Conservation (phyloP, 139 green algal genomes). For the Pleodorina starrii region DNA sequence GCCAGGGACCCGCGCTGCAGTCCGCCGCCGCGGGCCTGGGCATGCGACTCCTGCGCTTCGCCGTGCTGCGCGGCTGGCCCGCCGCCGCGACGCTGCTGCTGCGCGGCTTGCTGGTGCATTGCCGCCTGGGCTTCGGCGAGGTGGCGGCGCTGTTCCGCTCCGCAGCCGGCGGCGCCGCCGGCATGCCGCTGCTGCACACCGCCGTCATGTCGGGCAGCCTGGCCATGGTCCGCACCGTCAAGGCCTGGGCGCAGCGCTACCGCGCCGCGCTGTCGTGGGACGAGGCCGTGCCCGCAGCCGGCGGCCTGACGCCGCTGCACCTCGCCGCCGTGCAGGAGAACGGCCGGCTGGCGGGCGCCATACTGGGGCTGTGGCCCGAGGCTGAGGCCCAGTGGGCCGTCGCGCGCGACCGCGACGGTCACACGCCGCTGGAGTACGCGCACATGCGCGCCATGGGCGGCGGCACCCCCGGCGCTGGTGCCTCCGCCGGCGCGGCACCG, state of each 20-base stretch:
- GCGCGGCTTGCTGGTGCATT: constrained; percentile 24
- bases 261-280: constrained; percentile 15
- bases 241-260: constrained; percentile 16
- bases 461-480: background rate
- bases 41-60: constrained; percentile 35
- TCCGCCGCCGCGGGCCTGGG: constrained; percentile 5
- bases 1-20: constrained; percentile 6
- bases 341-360: constrained; percentile 1
- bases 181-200: constrained; percentile 41
- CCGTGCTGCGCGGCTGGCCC: constrained; percentile 23
- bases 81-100: constrained; percentile 12
- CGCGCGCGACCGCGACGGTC: background rate
- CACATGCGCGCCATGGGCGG: background rate
- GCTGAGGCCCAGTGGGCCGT: constrained; percentile 20
- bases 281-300: constrained; percentile 2
- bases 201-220: constrained; percentile 20
- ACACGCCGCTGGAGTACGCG: constrained; percentile 32
- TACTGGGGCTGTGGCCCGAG: constrained; percentile 17
- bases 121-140: constrained; percentile 10
- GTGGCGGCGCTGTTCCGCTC: background rate
- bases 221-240: background rate
- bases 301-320: constrained; percentile 43
- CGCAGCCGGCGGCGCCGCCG: background rate
- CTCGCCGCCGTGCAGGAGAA: constrained; percentile 34
- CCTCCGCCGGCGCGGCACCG: background rate